Base-by-base conservation (phyloP, 2,329 filamentous ascomycete genomes). In the Arthrobotrys iridis region DNA sequence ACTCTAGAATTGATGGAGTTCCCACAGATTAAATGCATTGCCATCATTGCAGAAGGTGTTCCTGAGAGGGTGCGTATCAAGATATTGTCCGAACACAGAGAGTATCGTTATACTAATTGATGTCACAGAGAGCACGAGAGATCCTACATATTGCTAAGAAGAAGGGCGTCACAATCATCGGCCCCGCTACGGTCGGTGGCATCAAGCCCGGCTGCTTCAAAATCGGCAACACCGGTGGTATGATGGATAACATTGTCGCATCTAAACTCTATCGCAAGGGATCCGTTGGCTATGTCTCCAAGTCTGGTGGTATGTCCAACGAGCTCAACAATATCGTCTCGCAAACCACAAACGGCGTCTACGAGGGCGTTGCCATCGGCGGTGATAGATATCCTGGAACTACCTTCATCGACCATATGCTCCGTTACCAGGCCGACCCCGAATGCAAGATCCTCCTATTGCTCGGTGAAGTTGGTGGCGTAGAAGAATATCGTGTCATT, bases 161-260 rank as follows among this genome's bases (percentile, higher is more conserved):
- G 89, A 99, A 98, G 91, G 94, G 94, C 78, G 91, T 99, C 83
- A 97, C 93, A 84, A 99, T 99, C 84, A 97, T 99, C 82, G 95
- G 95, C 79, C 95, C 95, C 78, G 95, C 95, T 81, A 99, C 95
- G 67, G 95, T 99, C 77, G 95, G 95, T 89, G 95, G 95, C 82
- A 98, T 99, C 87, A 99, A 98, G 89, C 95, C 95, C 77, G 95
- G 95, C 84, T 92, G 92, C 83, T 99, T 94, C 91, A 99, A 98
- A 89, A 99, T 99, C 79, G 95, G 95, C 84, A 99, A 99, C 89
- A 99, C 95, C 81, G 95, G 95, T 88, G 95, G 95, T 85, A 99
- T 99, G 95, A 99, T 99, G 95, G 95, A 99, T 89, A 99, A 99
- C 89, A 99, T 99, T 81, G 95, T 99, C 78, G 93, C 95, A 80